Evolutionary conservation across 192 early-diverging fungal species (phyloP).

Genomic region (Linnemannia hyalina): DNA sequence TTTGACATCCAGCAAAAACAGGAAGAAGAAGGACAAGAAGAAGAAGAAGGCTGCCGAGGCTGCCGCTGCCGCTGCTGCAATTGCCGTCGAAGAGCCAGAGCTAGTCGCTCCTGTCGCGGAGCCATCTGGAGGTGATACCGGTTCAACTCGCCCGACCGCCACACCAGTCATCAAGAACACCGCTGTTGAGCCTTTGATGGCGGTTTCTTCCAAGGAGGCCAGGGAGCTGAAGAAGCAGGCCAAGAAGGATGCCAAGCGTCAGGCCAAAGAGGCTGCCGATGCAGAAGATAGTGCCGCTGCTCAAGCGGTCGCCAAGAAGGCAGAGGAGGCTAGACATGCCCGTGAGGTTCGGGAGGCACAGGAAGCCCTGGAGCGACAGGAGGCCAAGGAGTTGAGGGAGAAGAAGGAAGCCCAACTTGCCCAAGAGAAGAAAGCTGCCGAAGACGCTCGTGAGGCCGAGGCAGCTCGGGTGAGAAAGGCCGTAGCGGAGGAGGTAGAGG

Average conservation of each 20-base stretch:
- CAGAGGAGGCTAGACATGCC: conserved; percentile 22
- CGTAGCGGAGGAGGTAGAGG: conserved; percentile 14
- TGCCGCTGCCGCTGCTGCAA: conserved; percentile 22
- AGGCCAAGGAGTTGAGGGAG: conserved; percentile 35
- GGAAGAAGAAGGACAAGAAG: conserved; percentile 60
- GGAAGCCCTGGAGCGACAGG: conserved; percentile 41
- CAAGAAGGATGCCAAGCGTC: conserved; percentile 52
- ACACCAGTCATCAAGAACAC: not conserved
- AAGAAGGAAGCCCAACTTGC: conserved; percentile 23
- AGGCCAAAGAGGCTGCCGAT: conserved; percentile 47
- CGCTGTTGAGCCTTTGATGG: not conserved
- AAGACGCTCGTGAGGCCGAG: conserved; percentile 31
- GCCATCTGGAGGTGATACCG: not conserved
- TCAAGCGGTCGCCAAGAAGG: conserved; percentile 32
- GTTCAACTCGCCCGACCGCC: not conserved
- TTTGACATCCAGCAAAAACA: conserved; percentile 50
- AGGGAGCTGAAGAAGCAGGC: conserved; percentile 49
- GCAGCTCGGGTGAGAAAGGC: conserved; percentile 12
- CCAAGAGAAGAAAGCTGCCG: conserved; percentile 26
- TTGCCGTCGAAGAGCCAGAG: not conserved
- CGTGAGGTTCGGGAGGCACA: conserved; percentile 36
- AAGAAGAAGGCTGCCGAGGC: conserved; percentile 43
- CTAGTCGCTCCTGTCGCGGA: not conserved
- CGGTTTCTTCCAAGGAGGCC: conserved; percentile 35
- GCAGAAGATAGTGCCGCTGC: conserved; percentile 30